A percentile compares a stretch with the other conserved stretches of the same genome.
phyloP scores from a whole-genome alignment of 352 stramenopile genomes.

The Globisporangium uncinulatum region DNA sequence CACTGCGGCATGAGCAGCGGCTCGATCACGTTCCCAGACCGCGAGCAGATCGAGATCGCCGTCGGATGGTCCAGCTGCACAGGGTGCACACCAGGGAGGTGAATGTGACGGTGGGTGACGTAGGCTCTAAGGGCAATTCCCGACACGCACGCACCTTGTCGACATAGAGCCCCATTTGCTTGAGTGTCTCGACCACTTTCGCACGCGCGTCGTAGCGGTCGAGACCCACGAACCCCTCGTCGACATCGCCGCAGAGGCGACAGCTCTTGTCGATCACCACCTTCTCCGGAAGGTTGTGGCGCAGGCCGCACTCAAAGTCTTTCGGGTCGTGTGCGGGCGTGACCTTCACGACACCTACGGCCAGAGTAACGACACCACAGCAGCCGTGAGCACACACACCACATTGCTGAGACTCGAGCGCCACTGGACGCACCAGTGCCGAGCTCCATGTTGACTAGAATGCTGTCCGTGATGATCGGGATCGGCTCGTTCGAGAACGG shows the following conservation, averaged over 20 bases:
- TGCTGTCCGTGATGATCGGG: conserved; percentile 94
- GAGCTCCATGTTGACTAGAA: conserved; percentile 98
- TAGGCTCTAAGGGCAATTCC: no score
- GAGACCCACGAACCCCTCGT: conserved; percentile 87
- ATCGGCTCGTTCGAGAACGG: conserved; percentile 90
- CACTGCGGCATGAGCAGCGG: conserved; percentile 99
- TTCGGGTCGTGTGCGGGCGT: conserved; percentile 99
- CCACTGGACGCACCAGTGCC: conserved; percentile 93
- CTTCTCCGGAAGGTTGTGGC: conserved; percentile 87
- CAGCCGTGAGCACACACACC: not conserved
- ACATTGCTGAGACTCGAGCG: not conserved
- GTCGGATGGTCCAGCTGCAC: conserved; percentile 71
- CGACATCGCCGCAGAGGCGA: conserved; percentile 66
- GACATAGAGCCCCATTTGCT: conserved; percentile 83
- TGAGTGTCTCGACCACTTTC: conserved; percentile 90
- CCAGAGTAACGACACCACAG: not conserved
- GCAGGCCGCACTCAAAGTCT: conserved; percentile 98
- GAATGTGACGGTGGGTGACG: conserved; percentile 16
- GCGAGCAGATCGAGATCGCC: conserved; percentile 93
- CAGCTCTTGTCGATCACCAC: conserved; percentile 73
- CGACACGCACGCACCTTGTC: conserved; percentile 89
- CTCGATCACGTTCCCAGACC: conserved; percentile 98
- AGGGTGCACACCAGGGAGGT: not conserved
- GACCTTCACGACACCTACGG: conserved; percentile 86
- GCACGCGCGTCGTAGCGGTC: conserved; percentile 94